A percentile compares a stretch with the other conserved stretches of the same genome.
Conservation (phyloP, 2,329 filamentous ascomycete species). For the Fusarium vanettenii region DNA sequence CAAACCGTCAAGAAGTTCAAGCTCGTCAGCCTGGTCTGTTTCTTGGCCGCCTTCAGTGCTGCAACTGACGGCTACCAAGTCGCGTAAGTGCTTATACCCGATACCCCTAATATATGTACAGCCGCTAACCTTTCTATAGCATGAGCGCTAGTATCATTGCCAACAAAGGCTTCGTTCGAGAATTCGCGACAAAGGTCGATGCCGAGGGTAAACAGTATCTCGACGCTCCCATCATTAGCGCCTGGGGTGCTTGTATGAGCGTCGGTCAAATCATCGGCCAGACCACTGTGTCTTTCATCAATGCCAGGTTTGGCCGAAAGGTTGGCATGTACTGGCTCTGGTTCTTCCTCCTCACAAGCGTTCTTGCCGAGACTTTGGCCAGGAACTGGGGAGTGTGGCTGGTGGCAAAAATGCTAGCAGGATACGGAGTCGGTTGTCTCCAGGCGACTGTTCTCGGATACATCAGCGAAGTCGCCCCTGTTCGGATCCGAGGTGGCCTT, state of each 20-base stretch:
- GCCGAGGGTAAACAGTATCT: constrained; percentile 38
- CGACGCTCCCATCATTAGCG: constrained; percentile 48
- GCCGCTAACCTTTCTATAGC: not conserved
- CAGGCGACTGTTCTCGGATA: not conserved
- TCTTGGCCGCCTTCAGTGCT: not conserved
- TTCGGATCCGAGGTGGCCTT: constrained; percentile 52
- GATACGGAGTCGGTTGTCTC: not conserved
- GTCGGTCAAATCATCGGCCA: constrained; percentile 55
- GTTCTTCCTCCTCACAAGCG: not conserved
- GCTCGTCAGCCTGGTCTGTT: not conserved
- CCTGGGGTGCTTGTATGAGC: constrained; percentile 53
- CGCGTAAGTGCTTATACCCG: not conserved
- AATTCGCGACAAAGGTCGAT: not conserved
- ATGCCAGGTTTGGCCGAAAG: constrained; percentile 31
- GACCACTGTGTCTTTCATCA: constrained; percentile 42
- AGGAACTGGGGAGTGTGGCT: not conserved
- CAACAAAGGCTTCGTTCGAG: not conserved
- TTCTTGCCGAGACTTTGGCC: not conserved
- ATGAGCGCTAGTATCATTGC: not conserved
- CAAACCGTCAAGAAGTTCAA: not conserved
- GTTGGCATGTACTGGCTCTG: not conserved
- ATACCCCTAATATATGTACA: not conserved
- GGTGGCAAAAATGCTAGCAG: not conserved
- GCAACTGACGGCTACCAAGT: not conserved
- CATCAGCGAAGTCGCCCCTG: constrained; percentile 47